A percentile compares a stretch with the other conserved stretches of the same genome.
Evolutionary conservation across 306 rosid species (phyloP).

Genomic region (Trifolium fragiferum): DNA sequence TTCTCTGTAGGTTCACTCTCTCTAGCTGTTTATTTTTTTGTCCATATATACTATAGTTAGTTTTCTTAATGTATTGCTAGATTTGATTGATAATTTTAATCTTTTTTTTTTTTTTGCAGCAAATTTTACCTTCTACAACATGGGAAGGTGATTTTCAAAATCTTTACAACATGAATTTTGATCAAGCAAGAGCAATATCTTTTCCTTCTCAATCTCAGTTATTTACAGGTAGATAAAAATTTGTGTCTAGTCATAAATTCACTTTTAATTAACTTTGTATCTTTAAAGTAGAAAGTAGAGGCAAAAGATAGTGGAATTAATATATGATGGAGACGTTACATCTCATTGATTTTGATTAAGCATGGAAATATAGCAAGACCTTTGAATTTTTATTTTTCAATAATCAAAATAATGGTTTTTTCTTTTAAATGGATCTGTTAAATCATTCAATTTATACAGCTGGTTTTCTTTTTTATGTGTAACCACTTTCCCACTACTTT

Average conservation of each 20-base stretch:
- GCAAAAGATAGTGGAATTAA: conserved; percentile 41
- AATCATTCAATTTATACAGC: conserved; percentile 33
- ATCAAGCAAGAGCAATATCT: conserved; percentile 58
- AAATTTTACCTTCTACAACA: conserved; percentile 53
- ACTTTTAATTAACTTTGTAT: conserved; percentile 37
- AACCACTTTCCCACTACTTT: conserved; percentile 26
- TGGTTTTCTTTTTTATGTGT: conserved; percentile 26
- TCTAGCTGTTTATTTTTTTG: neutral
- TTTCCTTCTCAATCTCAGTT: conserved; percentile 56
- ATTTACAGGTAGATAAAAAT: conserved; percentile 56
- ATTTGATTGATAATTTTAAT: conserved; percentile 31
- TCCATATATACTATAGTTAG: neutral
- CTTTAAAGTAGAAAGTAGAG: conserved; percentile 39
- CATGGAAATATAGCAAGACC: conserved; percentile 30
- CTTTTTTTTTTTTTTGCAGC: conserved; percentile 47
- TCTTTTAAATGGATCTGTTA: conserved; percentile 14
- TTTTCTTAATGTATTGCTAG: neutral
- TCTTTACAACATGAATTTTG: conserved; percentile 50
- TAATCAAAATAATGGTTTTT: conserved; percentile 19
- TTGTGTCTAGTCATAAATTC: conserved; percentile 31
- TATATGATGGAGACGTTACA: conserved; percentile 44
- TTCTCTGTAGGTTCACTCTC: conserved; percentile 54
- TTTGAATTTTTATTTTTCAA: neutral
- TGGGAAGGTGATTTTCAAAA: conserved; percentile 71
- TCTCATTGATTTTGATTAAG: conserved; percentile 41